Evolutionary conservation across 768 basidiomycete species (phyloP), one percentile per base, ranked within the genome.

Genomic region (Trametes cubensis): DNA sequence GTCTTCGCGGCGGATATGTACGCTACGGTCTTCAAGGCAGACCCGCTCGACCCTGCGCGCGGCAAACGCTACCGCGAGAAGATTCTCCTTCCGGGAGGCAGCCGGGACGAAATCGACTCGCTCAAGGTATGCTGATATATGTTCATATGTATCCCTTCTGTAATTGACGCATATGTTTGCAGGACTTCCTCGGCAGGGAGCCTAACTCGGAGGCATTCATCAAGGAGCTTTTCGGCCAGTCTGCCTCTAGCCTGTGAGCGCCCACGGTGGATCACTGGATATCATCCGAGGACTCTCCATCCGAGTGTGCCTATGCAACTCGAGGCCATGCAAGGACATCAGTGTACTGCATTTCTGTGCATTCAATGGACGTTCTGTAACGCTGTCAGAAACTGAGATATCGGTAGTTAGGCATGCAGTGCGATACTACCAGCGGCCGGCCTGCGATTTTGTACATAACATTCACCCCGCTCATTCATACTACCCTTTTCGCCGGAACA

Each of bases 151-250:
- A 23, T 17, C 47, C 6, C 3, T 49, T 17, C 15, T 28, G 13
- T 26, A 15, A 14, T 49, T 20, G 23, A 25, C 46, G 28, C 5
- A 17, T 2, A 3, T 28, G 25, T 23, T 26, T 58, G 25, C 42
- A 90, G 89, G 85, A 86, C 66, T 92, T 94, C 83, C 81, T 93
- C 51, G 90, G 90, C 5, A 82, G 91, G 20, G 78, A 80, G 49
- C 89, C 91, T 23, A 88, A 88, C 66, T 86, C 84, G 61, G 84
- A 88, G 28, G 92, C 92, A 4, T 93, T 93, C 74, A 73, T 88
- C 61, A 73, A 87, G 61, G 84, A 85, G 67, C 74, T 91, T 42
- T 87, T 87, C 66, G 84, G 86, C 28, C 58, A 59, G 41, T 51
- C 58, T 8, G 26, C 49, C 5, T 38, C 40, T 6, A 54, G 44